Evolutionary conservation across 768 basidiomycete genomes (phyloP).

Genomic region (Amanita polypyramis): DNA sequence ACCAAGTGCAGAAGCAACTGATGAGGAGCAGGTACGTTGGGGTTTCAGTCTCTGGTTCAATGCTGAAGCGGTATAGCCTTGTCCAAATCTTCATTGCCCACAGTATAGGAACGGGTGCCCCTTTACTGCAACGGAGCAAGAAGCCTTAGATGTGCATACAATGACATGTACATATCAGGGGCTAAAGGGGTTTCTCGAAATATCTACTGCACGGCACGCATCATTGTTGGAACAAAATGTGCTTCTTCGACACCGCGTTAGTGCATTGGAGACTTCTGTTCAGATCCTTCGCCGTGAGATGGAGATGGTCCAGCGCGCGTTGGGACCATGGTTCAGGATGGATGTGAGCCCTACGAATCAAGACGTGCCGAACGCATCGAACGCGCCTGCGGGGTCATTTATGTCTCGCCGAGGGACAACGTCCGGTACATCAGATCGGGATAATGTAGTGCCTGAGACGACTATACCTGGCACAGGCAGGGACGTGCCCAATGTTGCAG

Average conservation of each 20-base stretch:
- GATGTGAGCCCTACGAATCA: neutral
- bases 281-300: conserved; percentile 47
- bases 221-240: conserved; percentile 54
- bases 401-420: no score
- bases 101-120: conserved; percentile 5
- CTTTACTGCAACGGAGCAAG: conserved; percentile 38
- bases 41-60: no score
- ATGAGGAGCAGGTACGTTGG: no score
- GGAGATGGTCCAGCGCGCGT: conserved; percentile 35
- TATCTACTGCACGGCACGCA: conserved; percentile 24
- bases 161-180: conserved; percentile 44
- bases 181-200: conserved; percentile 49
- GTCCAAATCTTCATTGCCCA: neutral
- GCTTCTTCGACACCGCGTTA: conserved; percentile 45
- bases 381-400: no score
- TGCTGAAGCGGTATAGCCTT: neutral
- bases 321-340: conserved; percentile 42
- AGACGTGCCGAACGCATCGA: neutral
- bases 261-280: conserved; percentile 46
- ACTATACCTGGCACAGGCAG: no score
- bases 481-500: no score
- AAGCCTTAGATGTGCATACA: conserved; percentile 22
- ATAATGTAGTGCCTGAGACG: no score
- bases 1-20: neutral
- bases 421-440: no score